Conservation (phyloP, 805 yeast genomes). For the Wickerhamomyces canadensis region DNA sequence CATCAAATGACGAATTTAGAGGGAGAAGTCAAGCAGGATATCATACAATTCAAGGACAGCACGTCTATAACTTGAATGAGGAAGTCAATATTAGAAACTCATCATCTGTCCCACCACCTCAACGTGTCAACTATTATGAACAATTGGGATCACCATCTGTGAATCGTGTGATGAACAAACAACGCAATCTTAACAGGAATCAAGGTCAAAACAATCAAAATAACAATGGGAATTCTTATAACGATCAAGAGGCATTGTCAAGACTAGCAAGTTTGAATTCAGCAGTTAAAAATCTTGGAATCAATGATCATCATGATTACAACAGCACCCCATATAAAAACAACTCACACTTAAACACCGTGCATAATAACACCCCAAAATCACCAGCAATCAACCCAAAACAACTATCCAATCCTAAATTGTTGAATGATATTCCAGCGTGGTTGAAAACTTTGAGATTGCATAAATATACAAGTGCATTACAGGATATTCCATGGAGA, state of each 20-base stretch:
- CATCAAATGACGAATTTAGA: constrained; percentile 7
- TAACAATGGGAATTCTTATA: constrained; percentile 1
- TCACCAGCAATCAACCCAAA: constrained; percentile 43
- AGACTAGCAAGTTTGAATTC: constrained; percentile 18
- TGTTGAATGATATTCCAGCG: constrained; percentile 74
- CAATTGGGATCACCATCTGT: constrained; percentile 5
- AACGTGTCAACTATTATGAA: constrained; percentile 21
- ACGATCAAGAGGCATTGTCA: constrained; percentile 11
- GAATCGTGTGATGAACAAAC: constrained; percentile 3
- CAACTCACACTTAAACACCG: background rate
- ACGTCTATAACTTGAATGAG: constrained; percentile 2
- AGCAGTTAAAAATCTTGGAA: constrained; percentile 14
- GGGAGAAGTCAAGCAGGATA: constrained; percentile 13
- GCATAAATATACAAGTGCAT: constrained; percentile 88
- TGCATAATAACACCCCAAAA: constrained; percentile 21
- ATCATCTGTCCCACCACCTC: constrained; percentile 22
- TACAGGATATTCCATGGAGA: constrained; percentile 72
- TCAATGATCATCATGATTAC: constrained; percentile 9
- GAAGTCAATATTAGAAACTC: constrained; percentile 10
- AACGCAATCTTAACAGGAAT: constrained; percentile 1
- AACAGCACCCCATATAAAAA: constrained; percentile 8
- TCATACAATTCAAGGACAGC: constrained; percentile 2
- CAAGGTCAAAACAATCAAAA: no score
- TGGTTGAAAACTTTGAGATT: constrained; percentile 88
- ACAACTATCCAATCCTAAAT: constrained; percentile 45